These are phyloP conservation scores for Candida sakaeoensis DNA, from an alignment of 805 yeast genomes.

Conservation along the genomic window DNA sequence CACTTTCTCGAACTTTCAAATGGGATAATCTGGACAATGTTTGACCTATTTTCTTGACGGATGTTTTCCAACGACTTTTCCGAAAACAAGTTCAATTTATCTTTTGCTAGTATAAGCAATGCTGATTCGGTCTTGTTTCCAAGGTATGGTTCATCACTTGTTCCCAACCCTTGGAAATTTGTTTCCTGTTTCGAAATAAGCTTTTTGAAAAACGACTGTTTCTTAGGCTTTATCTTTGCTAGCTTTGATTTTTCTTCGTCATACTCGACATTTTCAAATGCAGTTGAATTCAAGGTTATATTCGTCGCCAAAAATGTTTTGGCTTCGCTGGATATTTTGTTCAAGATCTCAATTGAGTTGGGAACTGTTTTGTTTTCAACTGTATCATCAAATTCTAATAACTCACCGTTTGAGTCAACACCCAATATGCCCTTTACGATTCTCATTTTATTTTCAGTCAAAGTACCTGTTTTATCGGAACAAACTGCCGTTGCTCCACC, in stretches of 20 bases:
- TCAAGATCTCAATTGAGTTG: constrained; percentile 21
- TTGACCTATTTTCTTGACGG: constrained; percentile 18
- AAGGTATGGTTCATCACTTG: constrained; percentile 55
- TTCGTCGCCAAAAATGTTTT: constrained; percentile 43
- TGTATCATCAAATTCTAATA: constrained; percentile 50
- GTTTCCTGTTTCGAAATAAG: constrained; percentile 15
- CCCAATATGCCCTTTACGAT: constrained; percentile 79
- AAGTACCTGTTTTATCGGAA: constrained; percentile 96
- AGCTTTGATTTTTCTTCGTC: constrained; percentile 27
- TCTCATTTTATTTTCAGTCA: constrained; percentile 91
- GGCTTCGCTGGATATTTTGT: constrained; percentile 19
- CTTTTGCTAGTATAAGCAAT: constrained; percentile 62
- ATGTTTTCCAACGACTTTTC: constrained; percentile 40
- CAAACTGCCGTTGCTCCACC: constrained; percentile 97
- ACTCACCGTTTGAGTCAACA: constrained; percentile 16
- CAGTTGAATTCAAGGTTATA: constrained; percentile 78
- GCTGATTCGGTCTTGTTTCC: constrained; percentile 98
- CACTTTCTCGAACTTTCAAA: constrained; percentile 92
- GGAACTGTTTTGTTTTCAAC: constrained; percentile 17
- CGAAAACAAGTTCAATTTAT: constrained; percentile 46
- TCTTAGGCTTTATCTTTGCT: constrained; percentile 27
- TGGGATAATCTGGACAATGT: constrained; percentile 71
- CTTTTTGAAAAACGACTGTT: constrained; percentile 24
- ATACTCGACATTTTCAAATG: constrained; percentile 67
- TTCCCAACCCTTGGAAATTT: constrained; percentile 15